These are phyloP conservation scores for Kwoniella dendrophila DNA, from an alignment of 768 basidiomycete species.

Conservation along the genomic window DNA sequence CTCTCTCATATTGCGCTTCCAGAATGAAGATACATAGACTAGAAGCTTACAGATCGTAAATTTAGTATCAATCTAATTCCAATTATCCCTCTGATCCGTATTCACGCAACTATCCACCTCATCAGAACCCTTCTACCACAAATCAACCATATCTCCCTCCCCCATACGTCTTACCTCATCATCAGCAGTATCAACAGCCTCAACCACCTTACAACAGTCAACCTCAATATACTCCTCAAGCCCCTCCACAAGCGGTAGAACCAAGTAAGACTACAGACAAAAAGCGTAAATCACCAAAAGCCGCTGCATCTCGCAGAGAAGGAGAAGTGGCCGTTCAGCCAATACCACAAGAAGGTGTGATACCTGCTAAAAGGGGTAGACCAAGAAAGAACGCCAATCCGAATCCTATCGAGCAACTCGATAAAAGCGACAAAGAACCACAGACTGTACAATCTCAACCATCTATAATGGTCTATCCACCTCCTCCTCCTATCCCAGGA, in stretches of 20 bases:
- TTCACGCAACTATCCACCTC: background rate
- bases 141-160: conserved; percentile 19
- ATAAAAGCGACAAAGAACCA: background rate
- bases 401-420: background rate
- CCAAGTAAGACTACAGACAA: conserved; percentile 5
- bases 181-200: conserved; percentile 3
- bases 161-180: conserved; percentile 13
- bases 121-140: background rate
- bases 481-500: conserved; percentile 21
- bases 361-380: conserved; percentile 19
- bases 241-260: background rate
- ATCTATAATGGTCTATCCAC: conserved; percentile 30
- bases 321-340: background rate
- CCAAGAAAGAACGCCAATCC: conserved; percentile 16
- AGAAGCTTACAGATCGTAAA: background rate
- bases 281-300: conserved; percentile 15
- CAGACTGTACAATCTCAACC: conserved; percentile 3
- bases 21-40: background rate
- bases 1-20: background rate
- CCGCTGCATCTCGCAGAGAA: background rate
- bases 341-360: conserved; percentile 1
- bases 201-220: conserved; percentile 5
- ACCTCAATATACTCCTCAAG: conserved; percentile 7
- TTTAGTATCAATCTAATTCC: background rate
- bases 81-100: background rate